Conservation (phyloP, 75 land plant genomes). For the Isoetes taiwanensis region DNA sequence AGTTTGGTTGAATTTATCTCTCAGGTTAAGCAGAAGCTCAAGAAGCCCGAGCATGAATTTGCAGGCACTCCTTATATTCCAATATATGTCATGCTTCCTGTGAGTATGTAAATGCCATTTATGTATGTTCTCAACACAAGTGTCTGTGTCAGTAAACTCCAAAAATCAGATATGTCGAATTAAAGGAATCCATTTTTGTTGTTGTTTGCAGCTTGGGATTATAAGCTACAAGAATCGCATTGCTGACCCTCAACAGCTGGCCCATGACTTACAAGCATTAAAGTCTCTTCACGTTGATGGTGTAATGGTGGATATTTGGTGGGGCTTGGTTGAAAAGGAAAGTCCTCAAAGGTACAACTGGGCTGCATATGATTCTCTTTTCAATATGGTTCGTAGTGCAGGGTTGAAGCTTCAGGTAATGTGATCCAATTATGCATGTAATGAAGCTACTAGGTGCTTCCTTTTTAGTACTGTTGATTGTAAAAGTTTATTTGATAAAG, state of each 20-base stretch:
- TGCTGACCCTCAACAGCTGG: constrained; percentile 46
- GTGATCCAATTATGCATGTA: too few species aligned
- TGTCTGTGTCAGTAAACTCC: too few species aligned
- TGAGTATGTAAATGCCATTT: too few species aligned
- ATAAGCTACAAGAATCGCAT: constrained; percentile 63
- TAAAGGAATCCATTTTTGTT: too few species aligned
- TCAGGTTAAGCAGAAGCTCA: too few species aligned
- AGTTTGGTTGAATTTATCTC: too few species aligned
- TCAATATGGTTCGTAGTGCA: constrained; percentile 16
- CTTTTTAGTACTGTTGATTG: too few species aligned
- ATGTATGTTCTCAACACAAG: too few species aligned
- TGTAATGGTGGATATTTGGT: constrained; percentile 48
- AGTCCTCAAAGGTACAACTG: constrained; percentile 31
- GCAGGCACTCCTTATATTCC: constrained; percentile 73
- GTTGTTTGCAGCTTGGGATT: constrained; percentile 48
- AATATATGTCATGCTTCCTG: constrained; percentile 97
- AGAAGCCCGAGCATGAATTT: constrained; percentile 68
- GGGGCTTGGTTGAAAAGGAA: constrained; percentile 42
- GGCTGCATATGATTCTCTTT: constrained; percentile 30
- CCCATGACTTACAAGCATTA: constrained; percentile 22
- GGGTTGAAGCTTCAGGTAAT: constrained; percentile 46
- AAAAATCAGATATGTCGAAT: too few species aligned
- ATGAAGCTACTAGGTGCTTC: background rate
- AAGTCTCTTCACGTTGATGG: constrained; percentile 41
- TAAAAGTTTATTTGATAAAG: too few species aligned